phyloP scores from a whole-genome alignment of 352 stramenopile genomes.

The Globisporangium cederbergense region DNA sequence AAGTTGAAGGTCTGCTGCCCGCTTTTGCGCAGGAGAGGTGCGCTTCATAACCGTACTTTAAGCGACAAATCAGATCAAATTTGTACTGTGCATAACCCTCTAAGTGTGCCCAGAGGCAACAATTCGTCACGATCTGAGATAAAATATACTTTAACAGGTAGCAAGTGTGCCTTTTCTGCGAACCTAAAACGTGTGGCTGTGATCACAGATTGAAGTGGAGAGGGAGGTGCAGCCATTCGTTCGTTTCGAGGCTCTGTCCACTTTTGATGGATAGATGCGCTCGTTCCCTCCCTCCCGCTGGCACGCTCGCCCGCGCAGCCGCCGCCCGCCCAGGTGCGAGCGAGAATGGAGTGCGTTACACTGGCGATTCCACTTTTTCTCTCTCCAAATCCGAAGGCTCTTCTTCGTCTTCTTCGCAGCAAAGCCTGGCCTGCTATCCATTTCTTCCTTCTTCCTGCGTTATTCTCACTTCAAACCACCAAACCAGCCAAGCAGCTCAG shows the following conservation, averaged over 20 bases:
- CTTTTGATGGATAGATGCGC: conserved; percentile 3
- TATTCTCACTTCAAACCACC: background rate
- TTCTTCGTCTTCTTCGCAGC: background rate
- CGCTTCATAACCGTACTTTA: too few species aligned
- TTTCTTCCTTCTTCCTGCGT: background rate
- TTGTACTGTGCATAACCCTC: too few species aligned
- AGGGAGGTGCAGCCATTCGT: background rate
- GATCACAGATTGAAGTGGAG: conserved; percentile 2
- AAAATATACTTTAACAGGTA: background rate
- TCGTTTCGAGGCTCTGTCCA: conserved; percentile 2
- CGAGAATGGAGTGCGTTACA: background rate
- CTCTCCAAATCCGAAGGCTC: background rate
- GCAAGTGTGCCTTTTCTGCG: background rate
- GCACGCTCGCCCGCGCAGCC: background rate
- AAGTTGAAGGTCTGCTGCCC: too few species aligned
- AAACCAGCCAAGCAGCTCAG: background rate
- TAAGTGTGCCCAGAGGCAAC: background rate
- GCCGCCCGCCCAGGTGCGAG: background rate
- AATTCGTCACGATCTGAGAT: background rate
- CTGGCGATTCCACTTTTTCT: background rate
- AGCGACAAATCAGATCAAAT: background rate
- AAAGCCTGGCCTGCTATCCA: background rate
- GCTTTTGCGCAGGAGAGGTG: background rate
- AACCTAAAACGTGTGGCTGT: conserved; percentile 5
- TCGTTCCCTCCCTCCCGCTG: background rate